Evolutionary conservation across 345 rosid species (phyloP), one percentile per base, ranked within the genome.

Genomic region (Citrus inodora): DNA sequence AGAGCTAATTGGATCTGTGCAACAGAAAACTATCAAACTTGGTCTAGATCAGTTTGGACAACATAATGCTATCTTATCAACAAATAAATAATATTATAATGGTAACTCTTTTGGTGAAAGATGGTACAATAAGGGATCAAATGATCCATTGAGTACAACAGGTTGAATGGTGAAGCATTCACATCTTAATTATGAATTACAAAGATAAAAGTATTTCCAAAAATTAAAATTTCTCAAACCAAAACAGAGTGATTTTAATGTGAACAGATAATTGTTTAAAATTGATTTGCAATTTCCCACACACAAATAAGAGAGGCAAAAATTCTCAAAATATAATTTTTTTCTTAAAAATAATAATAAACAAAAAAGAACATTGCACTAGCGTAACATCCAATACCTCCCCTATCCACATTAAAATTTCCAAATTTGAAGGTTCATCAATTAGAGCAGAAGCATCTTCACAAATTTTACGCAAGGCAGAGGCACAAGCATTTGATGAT

Each of bases 381-480:
- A 48, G 77, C 11, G 38, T 74, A 72, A 75, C 73, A 75, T 46
- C 21, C 53, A 66, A 67, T 83, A 93, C 99, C 97, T 95, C 98
- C 70, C 94, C 96, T 82, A 92, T 91, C 94, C 96, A 87, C 89
- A 95, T 82, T 80, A 95, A 85, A 84, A 93, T 88, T 80, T 95
- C 99, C 81, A 95, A 87, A 86, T 93, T 93, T 76, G 98, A 84
- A 48, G 91, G 89, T 84, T 95, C 96, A 85, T 78, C 91, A 78
- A 90, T 86, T 67, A 88, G 83, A 51, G 88, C 80, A 77, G 93
- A 85, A 80, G 90, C 88, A 87, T 93, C 97, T 87, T 95, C 99
- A 70, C 98, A 95, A 78, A 93, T 79, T 91, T 91, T 95, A 77
- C 92, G 98, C 80, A 95, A 86, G 67, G 98, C 92, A 70, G 88